Evolutionary conservation across 2,329 filamentous ascomycete species (phyloP).

Genomic region (Pleoardoris graminearum): DNA sequence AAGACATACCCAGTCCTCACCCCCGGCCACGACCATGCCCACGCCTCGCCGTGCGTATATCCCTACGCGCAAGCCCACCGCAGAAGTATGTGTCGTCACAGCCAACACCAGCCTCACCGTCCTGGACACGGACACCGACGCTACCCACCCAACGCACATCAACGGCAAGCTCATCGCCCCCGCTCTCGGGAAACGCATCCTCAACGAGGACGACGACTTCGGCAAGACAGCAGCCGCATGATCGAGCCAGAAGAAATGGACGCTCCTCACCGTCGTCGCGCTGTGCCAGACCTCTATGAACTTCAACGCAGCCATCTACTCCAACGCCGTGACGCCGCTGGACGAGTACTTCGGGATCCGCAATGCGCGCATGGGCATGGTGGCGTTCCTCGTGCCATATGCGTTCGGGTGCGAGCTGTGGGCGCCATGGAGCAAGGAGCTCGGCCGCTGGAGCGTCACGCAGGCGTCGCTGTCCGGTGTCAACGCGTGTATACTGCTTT

Average conservation of each 20-base stretch:
- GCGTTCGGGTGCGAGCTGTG: slow-evolving; percentile 85
- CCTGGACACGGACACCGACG: neutral
- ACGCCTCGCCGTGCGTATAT: neutral
- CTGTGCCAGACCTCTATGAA: slow-evolving; percentile 57
- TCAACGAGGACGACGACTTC: slow-evolving; percentile 1
- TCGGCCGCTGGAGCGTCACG: slow-evolving; percentile 74
- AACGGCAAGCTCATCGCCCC: neutral
- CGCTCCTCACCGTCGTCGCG: slow-evolving; percentile 56
- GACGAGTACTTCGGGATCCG: slow-evolving; percentile 67
- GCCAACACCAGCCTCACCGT: neutral
- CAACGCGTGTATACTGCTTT: slow-evolving; percentile 68
- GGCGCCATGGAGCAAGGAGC: slow-evolving; percentile 79
- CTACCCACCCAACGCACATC: neutral
- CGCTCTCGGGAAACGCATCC: slow-evolving; percentile 4
- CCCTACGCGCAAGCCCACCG: neutral
- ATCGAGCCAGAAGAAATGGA: slow-evolving; percentile 57
- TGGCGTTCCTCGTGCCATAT: slow-evolving; percentile 77
- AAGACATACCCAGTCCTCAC: neutral
- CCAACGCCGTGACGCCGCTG: slow-evolving; percentile 55
- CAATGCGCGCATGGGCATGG: slow-evolving; percentile 61
- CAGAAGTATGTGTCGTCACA: neutral
- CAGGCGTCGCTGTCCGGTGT: slow-evolving; percentile 73
- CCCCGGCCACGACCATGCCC: neutral
- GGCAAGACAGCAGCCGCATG: slow-evolving; percentile 50
- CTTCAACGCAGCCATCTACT: slow-evolving; percentile 60